phyloP scores from a whole-genome alignment of 805 yeast genomes.

The Wickerhamomyces hampshirensis region DNA sequence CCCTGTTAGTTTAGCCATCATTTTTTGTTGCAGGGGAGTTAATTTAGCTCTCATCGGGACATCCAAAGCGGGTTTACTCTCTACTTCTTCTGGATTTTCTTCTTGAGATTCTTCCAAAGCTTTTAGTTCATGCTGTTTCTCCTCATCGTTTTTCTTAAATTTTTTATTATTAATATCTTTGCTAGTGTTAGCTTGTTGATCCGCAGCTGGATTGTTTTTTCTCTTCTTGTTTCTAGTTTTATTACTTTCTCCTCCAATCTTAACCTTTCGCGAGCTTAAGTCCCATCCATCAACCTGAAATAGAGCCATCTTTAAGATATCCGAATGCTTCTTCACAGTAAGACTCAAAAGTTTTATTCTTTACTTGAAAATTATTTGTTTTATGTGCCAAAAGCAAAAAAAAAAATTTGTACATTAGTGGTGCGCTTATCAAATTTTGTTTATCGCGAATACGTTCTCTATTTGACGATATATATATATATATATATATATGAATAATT shows the following conservation, averaged over 20 bases:
- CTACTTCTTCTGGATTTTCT: constrained; percentile 9
- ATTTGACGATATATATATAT: no score
- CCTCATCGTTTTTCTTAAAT: constrained; percentile 7
- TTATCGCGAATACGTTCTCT: no score
- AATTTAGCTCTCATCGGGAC: constrained; percentile 38
- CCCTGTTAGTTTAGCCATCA: constrained; percentile 93
- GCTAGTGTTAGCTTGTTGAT: constrained; percentile 5
- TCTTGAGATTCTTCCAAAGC: no score
- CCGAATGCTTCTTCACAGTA: no score
- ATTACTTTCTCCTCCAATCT: constrained; percentile 32
- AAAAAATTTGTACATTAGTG: constrained; percentile 1
- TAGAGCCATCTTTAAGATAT: constrained; percentile 57
- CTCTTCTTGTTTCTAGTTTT: constrained; percentile 23
- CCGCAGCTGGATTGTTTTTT: constrained; percentile 8
- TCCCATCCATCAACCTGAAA: constrained; percentile 86
- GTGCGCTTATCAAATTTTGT: constrained; percentile 5
- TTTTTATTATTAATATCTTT: constrained; percentile 11
- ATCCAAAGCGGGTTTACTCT: constrained; percentile 14
- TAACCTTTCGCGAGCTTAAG: constrained; percentile 49
- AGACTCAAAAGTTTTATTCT: no score
- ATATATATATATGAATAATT: no score
- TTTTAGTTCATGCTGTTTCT: background rate
- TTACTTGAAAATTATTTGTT: background rate
- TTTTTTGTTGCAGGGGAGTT: constrained; percentile 88
- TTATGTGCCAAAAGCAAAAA: background rate